A percentile compares a stretch with the other conserved stretches of the same genome.
These are phyloP conservation scores for Cercophora samala DNA, from an alignment of 495 filamentous ascomycete species.

Conservation along the genomic window DNA sequence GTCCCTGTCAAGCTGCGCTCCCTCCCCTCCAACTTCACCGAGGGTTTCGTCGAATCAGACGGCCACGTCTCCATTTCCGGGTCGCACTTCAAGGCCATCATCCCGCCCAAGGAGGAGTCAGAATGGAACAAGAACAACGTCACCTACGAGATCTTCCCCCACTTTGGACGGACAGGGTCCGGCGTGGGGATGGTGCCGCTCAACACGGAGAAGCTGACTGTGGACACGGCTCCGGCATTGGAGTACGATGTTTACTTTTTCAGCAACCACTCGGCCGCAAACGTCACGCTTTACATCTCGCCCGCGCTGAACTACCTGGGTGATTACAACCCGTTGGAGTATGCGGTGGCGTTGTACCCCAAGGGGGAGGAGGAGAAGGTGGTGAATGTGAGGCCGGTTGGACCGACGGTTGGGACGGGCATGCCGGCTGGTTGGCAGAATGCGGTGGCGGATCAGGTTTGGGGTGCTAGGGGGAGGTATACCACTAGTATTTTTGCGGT, in stretches of 20 bases:
- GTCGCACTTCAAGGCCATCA: constrained; percentile 48
- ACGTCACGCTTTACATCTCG: constrained; percentile 60
- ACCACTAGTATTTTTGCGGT: constrained; percentile 54
- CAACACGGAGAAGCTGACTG: constrained; percentile 46
- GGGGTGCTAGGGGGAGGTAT: constrained; percentile 49
- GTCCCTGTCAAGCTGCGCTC: constrained; percentile 56
- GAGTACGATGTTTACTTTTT: constrained; percentile 67
- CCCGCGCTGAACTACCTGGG: constrained; percentile 60
- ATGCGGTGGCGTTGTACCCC: constrained; percentile 53
- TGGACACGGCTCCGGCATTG: constrained; percentile 51
- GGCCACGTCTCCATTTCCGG: constrained; percentile 59
- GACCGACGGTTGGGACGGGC: constrained; percentile 42
- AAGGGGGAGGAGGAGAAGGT: constrained; percentile 23
- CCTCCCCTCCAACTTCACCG: constrained; percentile 52
- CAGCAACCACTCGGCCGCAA: constrained; percentile 49
- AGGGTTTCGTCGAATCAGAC: constrained; percentile 65
- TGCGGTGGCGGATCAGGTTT: constrained; percentile 57
- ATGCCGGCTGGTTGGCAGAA: constrained; percentile 57
- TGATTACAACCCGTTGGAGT: constrained; percentile 56
- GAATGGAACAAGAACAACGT: constrained; percentile 34
- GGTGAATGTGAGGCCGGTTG: constrained; percentile 52
- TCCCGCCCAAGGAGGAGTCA: constrained; percentile 38
- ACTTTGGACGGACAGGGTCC: constrained; percentile 56
- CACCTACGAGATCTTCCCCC: constrained; percentile 51
- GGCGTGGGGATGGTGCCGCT: constrained; percentile 57